Evolutionary conservation across 495 filamentous ascomycete genomes (phyloP).

Genomic region (Xylaria acuta): DNA sequence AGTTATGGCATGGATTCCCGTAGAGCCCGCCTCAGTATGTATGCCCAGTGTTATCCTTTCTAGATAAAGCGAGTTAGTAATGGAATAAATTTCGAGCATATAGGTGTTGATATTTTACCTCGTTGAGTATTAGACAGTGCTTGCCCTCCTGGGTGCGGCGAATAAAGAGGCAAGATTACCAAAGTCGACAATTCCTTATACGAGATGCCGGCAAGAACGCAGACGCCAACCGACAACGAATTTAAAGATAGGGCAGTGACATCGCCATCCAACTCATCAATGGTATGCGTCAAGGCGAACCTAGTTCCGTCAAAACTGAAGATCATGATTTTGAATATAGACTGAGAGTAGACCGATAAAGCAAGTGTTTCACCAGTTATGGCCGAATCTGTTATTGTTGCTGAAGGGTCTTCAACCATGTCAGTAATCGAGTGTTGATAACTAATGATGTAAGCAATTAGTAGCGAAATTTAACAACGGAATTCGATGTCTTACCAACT

Average conservation of each 20-base stretch:
- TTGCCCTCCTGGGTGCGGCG: background rate
- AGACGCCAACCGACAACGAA: conserved; percentile 26
- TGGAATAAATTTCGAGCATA: background rate
- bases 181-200: conserved; percentile 36
- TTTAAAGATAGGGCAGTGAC: conserved; percentile 48
- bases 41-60: background rate
- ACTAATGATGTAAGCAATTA: conserved; percentile 33
- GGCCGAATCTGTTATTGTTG: conserved; percentile 43
- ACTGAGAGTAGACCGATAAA: conserved; percentile 42
- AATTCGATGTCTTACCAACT: conserved; percentile 35
- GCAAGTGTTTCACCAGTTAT: conserved; percentile 40
- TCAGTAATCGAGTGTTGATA: conserved; percentile 35
- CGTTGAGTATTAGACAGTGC: background rate
- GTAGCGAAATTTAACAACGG: background rate
- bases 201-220: conserved; percentile 43
- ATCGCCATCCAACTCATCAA: conserved; percentile 46
- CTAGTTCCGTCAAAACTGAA: conserved; percentile 35
- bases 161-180: conserved; percentile 32
- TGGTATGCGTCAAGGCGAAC: conserved; percentile 31
- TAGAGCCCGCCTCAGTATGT: background rate
- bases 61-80: background rate
- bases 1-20: conserved; percentile 8
- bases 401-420: conserved; percentile 31
- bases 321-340: conserved; percentile 42
- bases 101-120: conserved; percentile 9